A percentile compares a stretch with the other conserved stretches of the same genome.
These are phyloP conservation scores for Neonectria faginata DNA, from an alignment of 2,329 filamentous ascomycete species.

Conservation along the genomic window DNA sequence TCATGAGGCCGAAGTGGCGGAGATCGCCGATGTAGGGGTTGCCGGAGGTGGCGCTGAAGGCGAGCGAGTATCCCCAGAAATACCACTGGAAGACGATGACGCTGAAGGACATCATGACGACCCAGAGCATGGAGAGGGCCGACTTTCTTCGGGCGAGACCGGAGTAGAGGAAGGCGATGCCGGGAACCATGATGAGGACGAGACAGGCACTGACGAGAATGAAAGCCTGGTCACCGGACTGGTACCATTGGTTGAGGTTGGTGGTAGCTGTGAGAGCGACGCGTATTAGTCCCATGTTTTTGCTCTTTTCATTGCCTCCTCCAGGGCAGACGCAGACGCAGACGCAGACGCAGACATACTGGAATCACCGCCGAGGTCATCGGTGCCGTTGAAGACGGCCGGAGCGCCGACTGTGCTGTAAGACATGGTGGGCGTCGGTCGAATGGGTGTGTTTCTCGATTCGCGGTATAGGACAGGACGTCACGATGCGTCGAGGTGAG, in stretches of 20 bases:
- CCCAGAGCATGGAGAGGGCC: slow-evolving; percentile 96
- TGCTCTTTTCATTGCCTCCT: neutral
- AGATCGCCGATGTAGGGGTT: slow-evolving; percentile 95
- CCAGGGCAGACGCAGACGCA: neutral
- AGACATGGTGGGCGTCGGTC: slow-evolving; percentile 59
- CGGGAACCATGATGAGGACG: slow-evolving; percentile 96
- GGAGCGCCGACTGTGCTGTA: slow-evolving; percentile 71
- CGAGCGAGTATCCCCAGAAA: slow-evolving; percentile 98
- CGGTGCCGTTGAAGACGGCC: slow-evolving; percentile 71
- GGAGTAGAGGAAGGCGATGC: slow-evolving; percentile 97
- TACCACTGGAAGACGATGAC: slow-evolving; percentile 99
- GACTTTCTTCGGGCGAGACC: slow-evolving; percentile 98
- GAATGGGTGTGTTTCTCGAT: neutral
- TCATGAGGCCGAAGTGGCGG: slow-evolving; percentile 87
- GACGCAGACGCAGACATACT: slow-evolving; percentile 63
- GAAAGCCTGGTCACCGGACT: slow-evolving; percentile 91
- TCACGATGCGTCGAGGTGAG: slow-evolving; percentile 13
- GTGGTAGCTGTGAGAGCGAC: slow-evolving; percentile 68
- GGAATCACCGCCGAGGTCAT: slow-evolving; percentile 79
- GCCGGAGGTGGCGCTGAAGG: slow-evolving; percentile 83
- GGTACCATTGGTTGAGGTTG: slow-evolving; percentile 97
- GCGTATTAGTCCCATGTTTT: slow-evolving; percentile 16
- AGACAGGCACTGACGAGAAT: slow-evolving; percentile 91
- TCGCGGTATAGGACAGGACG: slow-evolving; percentile 1
- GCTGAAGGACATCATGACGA: slow-evolving; percentile 92